Conservation (phyloP, 2,329 filamentous ascomycete genomes). For the Sarocladiaceae sp. region DNA sequence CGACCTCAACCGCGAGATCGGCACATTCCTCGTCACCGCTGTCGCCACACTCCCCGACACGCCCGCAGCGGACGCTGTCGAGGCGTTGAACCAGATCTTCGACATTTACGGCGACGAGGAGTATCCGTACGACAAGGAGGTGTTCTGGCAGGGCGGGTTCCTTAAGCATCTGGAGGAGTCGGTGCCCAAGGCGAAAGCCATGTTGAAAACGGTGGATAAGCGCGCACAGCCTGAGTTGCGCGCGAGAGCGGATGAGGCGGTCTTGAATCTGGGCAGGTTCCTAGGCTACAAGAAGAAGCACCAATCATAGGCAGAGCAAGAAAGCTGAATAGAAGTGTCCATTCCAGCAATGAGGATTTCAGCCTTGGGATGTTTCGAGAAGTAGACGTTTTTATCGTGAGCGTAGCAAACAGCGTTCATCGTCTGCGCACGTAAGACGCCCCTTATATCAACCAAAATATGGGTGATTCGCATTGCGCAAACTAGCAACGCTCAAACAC, state of each 20-base stretch:
- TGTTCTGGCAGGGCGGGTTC: constrained; percentile 59
- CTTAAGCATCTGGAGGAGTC: constrained; percentile 50
- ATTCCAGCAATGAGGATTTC: no score
- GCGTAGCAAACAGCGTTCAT: no score
- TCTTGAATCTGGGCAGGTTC: constrained; percentile 55
- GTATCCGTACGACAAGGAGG: constrained; percentile 49
- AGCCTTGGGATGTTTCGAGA: no score
- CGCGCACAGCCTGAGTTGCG: constrained; percentile 50
- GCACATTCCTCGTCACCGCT: constrained; percentile 54
- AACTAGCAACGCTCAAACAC: constrained; percentile 91
- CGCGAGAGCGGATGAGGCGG: constrained; percentile 51
- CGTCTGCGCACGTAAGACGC: no score
- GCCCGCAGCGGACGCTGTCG: constrained; percentile 51
- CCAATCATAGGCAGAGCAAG: constrained; percentile 31
- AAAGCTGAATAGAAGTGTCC: no score
- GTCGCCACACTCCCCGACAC: constrained; percentile 45
- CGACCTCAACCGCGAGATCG: constrained; percentile 54
- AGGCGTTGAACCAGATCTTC: constrained; percentile 60
- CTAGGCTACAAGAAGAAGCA: constrained; percentile 60
- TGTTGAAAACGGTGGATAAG: constrained; percentile 58
- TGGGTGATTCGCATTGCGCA: no score
- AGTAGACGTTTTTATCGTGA: no score
- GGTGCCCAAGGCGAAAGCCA: constrained; percentile 46
- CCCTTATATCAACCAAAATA: no score
- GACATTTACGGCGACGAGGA: constrained; percentile 61